A percentile compares a stretch with the other conserved stretches of the same genome.
phyloP scores from a whole-genome alignment of 371 early-diverging fungal genomes.

The Rhizopus stolonifer region DNA sequence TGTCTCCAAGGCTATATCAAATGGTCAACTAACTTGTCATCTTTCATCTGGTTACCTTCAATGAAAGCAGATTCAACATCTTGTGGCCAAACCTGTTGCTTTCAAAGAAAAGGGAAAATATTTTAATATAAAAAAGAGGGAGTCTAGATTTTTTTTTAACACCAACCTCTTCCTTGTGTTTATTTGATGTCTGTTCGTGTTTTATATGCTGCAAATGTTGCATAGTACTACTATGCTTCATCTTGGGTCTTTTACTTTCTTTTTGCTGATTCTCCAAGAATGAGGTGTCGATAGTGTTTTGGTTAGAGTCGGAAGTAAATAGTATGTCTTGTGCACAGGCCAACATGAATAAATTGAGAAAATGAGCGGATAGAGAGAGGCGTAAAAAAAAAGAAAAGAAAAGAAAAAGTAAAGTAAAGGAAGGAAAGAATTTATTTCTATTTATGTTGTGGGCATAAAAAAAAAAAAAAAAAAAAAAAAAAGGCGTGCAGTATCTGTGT shows the following conservation, averaged over 20 bases:
- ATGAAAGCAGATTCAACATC: slow-evolving; percentile 70
- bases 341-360: slow-evolving; percentile 20
- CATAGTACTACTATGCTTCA: slow-evolving; percentile 9
- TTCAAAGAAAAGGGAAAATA: neutral
- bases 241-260: slow-evolving; percentile 7
- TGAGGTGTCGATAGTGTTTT: neutral
- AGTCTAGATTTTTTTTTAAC: neutral
- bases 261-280: neutral
- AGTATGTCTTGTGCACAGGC: slow-evolving; percentile 34
- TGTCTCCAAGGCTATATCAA: slow-evolving; percentile 47
- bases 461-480: too few relatives aligned
- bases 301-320: slow-evolving; percentile 16
- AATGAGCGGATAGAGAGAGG: neutral
- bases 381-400: neutral
- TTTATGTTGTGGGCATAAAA: slow-evolving; percentile 7
- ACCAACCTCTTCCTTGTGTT: slow-evolving; percentile 39
- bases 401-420: slow-evolving; percentile 1
- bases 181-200: slow-evolving; percentile 11
- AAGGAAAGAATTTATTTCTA: slow-evolving; percentile 10
- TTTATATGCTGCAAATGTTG: slow-evolving; percentile 2
- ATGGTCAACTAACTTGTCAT: too few relatives aligned
- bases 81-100: slow-evolving; percentile 69
- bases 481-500: slow-evolving; percentile 16
- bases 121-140: too few relatives aligned
- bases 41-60: slow-evolving; percentile 60